These are phyloP conservation scores for Alternaria angustiovoidea DNA, from an alignment of 2,329 filamentous ascomycete genomes.

Conservation along the genomic window DNA sequence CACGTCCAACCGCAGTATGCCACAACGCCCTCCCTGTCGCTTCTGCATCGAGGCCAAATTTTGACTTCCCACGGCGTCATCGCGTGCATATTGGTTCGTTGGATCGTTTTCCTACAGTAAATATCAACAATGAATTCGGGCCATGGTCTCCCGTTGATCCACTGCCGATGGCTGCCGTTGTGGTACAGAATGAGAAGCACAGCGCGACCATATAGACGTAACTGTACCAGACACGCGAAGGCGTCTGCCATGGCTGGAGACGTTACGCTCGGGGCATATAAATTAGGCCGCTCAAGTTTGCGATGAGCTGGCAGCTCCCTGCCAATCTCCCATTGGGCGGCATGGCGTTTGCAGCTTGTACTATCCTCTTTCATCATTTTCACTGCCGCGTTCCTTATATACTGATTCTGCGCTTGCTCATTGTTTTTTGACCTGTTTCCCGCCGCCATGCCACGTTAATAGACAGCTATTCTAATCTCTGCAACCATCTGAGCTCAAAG, in stretches of 20 bases:
- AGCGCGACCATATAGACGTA: conserved; percentile 21
- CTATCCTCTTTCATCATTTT: conserved; percentile 38
- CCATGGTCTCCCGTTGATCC: conserved; percentile 25
- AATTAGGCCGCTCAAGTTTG: conserved; percentile 41
- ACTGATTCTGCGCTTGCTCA: conserved; percentile 46
- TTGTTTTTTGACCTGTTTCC: conserved; percentile 39
- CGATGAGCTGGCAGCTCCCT: conserved; percentile 45
- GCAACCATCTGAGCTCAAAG: conserved; percentile 25
- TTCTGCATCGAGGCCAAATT: conserved; percentile 39
- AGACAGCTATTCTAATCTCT: conserved; percentile 39
- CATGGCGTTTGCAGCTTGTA: conserved; percentile 36
- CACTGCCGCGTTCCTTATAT: conserved; percentile 44
- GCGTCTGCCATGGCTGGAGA: conserved; percentile 34
- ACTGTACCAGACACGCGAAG: conserved; percentile 34
- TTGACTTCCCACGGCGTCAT: conserved; percentile 28
- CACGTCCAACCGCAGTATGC: conserved; percentile 43
- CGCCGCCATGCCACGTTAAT: conserved; percentile 50
- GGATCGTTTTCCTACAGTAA: conserved; percentile 21
- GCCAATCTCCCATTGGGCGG: conserved; percentile 41
- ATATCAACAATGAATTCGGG: conserved; percentile 15
- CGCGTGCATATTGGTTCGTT: conserved; percentile 32
- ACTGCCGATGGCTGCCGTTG: conserved; percentile 26
- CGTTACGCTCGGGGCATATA: conserved; percentile 43
- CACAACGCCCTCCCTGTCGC: conserved; percentile 41
- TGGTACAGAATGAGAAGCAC: conserved; percentile 23